Evolutionary conservation across 805 yeast species (phyloP).

Genomic region (Maudiozyma pseudohumilis): DNA sequence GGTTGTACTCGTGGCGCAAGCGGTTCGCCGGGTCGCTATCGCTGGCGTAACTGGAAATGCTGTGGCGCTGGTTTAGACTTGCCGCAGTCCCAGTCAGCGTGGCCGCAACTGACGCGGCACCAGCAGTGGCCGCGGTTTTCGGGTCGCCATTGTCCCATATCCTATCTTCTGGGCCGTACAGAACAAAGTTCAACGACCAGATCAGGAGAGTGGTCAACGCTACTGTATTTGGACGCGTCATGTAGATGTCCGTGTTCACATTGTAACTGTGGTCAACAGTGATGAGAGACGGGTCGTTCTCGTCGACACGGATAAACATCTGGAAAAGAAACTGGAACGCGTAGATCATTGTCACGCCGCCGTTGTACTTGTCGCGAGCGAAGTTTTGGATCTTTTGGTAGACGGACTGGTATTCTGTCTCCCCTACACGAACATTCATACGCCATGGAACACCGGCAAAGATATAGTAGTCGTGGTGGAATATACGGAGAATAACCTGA

Average conservation of each 20-base stretch:
- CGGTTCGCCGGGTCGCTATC: not conserved
- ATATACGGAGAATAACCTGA: constrained; percentile 59
- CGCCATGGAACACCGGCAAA: constrained; percentile 77
- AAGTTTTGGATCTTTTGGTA: constrained; percentile 34
- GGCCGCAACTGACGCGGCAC: not conserved
- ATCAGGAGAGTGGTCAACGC: constrained; percentile 30
- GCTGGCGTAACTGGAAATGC: not conserved
- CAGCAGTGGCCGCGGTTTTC: not conserved
- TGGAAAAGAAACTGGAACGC: constrained; percentile 54
- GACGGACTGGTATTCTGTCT: constrained; percentile 39
- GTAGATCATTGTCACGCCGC: constrained; percentile 47
- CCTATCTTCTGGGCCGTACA: constrained; percentile 38
- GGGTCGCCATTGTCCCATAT: constrained; percentile 19
- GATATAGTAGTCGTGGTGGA: constrained; percentile 70
- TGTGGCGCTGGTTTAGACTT: not conserved
- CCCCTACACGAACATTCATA: constrained; percentile 55
- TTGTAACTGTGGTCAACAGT: constrained; percentile 31
- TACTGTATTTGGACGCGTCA: constrained; percentile 30
- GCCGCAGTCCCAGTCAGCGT: too few relatives aligned
- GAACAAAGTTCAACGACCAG: constrained; percentile 43
- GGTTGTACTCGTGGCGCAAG: constrained; percentile 1
- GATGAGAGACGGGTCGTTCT: constrained; percentile 17
- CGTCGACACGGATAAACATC: constrained; percentile 35
- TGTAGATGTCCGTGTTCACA: constrained; percentile 43
- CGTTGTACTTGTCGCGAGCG: constrained; percentile 32